A percentile compares a stretch with the other conserved stretches of the same genome.
Evolutionary conservation across 768 basidiomycete species (phyloP).

Genomic region (Hysterangium stoloniferum): DNA sequence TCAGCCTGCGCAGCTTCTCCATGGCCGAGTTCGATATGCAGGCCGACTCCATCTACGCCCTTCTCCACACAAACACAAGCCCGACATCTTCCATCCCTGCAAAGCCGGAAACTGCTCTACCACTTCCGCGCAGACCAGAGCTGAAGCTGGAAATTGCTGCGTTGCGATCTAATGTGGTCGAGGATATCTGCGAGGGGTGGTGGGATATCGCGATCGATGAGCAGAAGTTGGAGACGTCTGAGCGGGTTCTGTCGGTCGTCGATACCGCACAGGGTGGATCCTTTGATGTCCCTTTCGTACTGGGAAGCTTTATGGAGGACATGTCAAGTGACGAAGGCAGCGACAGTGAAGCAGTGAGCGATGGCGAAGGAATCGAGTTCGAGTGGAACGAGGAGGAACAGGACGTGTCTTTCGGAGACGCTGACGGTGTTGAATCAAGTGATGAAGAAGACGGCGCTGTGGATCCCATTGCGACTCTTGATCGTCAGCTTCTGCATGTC

Average conservation of each 20-base stretch:
- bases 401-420: background rate
- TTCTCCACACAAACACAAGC: background rate
- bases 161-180: no score
- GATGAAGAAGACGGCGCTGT: slow-evolving; percentile 3
- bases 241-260: background rate
- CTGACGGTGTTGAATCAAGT: slow-evolving; percentile 2
- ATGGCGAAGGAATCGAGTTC: background rate
- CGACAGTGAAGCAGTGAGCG: slow-evolving; percentile 1
- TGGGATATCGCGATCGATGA: background rate
- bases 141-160: background rate
- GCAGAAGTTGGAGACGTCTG: background rate
- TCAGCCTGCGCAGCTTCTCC: slow-evolving; percentile 9
- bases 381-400: background rate
- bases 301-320: background rate
- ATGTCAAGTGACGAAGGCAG: background rate
- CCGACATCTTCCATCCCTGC: background rate
- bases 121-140: background rate
- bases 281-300: slow-evolving; percentile 6
- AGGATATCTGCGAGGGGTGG: no score
- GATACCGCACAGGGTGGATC: slow-evolving; percentile 2
- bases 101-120: background rate
- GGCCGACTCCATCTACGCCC: background rate
- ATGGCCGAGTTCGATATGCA: slow-evolving; percentile 6
- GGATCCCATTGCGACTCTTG: background rate
- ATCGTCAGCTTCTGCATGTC: background rate